Conservation (phyloP, 371 early-diverging fungal species). For the Mortierella sp. region DNA sequence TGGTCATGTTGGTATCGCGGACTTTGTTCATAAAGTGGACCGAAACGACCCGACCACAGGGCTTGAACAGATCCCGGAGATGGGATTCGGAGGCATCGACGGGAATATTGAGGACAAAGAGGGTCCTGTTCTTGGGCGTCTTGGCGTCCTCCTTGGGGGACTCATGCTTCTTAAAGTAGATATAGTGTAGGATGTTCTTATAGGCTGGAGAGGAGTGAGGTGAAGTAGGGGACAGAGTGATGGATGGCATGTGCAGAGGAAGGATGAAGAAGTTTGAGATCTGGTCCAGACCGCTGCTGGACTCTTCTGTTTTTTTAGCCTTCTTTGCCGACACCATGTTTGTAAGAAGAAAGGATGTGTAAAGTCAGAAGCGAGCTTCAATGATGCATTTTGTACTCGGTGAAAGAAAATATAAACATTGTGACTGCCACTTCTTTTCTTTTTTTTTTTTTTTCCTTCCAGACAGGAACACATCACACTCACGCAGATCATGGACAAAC, state of each 20-base stretch:
- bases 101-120: slow-evolving; percentile 88
- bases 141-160: slow-evolving; percentile 59
- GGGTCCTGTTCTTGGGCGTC: slow-evolving; percentile 73
- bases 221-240: slow-evolving; percentile 19
- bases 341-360: not conserved
- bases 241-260: slow-evolving; percentile 44
- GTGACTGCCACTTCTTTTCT: too few relatives aligned
- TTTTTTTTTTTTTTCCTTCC: not conserved
- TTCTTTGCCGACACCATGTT: slow-evolving; percentile 31
- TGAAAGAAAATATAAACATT: too few relatives aligned
- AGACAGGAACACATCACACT: too few relatives aligned
- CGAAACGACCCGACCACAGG: slow-evolving; percentile 70
- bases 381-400: too few relatives aligned
- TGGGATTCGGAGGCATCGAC: slow-evolving; percentile 81
- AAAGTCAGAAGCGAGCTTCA: too few relatives aligned
- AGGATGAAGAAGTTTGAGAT: slow-evolving; percentile 49
- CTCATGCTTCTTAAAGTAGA: slow-evolving; percentile 82
- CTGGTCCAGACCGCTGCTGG: slow-evolving; percentile 18
- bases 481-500: too few relatives aligned
- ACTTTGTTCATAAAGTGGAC: slow-evolving; percentile 64
- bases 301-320: slow-evolving; percentile 24
- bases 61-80: slow-evolving; percentile 78
- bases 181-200: slow-evolving; percentile 66
- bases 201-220: slow-evolving; percentile 24
- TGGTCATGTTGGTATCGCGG: slow-evolving; percentile 33